These are phyloP conservation scores for Camelina laxa DNA, from an alignment of 345 rosid genomes.

Conservation along the genomic window DNA sequence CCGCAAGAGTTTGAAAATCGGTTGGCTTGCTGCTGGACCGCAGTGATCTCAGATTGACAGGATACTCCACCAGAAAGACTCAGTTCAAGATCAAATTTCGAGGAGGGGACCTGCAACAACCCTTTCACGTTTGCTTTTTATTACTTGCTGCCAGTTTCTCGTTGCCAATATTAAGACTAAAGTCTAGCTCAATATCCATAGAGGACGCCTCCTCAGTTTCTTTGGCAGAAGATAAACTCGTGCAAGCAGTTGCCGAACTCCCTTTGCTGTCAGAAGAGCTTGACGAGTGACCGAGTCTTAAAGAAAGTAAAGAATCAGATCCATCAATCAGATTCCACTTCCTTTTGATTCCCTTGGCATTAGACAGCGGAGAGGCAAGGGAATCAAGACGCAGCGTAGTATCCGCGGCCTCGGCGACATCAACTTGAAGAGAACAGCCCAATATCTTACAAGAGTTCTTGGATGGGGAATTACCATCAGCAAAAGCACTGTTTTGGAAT, in stretches of 20 bases:
- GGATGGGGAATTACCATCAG: constrained; percentile 52
- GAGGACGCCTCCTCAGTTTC: constrained; percentile 90
- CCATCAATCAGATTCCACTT: constrained; percentile 67
- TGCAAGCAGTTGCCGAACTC: constrained; percentile 79
- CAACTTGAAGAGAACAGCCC: constrained; percentile 54
- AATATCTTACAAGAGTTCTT: constrained; percentile 56
- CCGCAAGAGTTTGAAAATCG: constrained; percentile 50
- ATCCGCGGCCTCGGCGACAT: constrained; percentile 56
- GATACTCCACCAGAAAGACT: constrained; percentile 72
- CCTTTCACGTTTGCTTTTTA: constrained; percentile 49
- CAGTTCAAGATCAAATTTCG: constrained; percentile 73
- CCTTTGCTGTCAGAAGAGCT: constrained; percentile 96
- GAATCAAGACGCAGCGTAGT: constrained; percentile 80
- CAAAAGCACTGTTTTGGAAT: constrained; percentile 53
- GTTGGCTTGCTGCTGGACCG: constrained; percentile 48
- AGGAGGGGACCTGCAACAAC: constrained; percentile 43
- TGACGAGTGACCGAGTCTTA: constrained; percentile 68
- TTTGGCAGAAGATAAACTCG: constrained; percentile 74
- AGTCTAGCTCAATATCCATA: constrained; percentile 82
- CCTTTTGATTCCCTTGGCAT: constrained; percentile 70
- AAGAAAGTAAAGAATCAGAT: constrained; percentile 70
- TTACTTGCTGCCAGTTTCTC: constrained; percentile 52
- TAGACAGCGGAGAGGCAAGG: constrained; percentile 53
- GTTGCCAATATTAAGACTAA: constrained; percentile 78
- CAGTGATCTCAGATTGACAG: constrained; percentile 72